A percentile compares a stretch with the other conserved stretches of the same genome.
Conservation (phyloP, 2,329 filamentous ascomycete species). For the Dactylonectria macrodidyma region DNA sequence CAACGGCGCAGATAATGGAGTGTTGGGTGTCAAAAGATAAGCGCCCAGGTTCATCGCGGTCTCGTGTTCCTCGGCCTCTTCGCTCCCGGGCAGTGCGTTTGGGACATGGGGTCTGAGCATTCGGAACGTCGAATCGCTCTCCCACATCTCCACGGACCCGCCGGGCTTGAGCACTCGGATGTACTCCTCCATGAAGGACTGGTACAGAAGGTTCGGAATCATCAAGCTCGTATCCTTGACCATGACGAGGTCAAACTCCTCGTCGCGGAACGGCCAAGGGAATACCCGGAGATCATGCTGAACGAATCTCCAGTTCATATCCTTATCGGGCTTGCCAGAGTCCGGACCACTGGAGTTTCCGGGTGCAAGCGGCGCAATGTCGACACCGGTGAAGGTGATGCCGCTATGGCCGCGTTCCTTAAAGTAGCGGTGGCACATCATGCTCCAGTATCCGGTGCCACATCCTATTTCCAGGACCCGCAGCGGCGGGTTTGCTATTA, state of each 20-base stretch:
- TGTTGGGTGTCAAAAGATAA: slow-evolving; percentile 86
- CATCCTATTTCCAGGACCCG: slow-evolving; percentile 90
- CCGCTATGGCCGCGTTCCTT: slow-evolving; percentile 75
- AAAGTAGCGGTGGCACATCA: slow-evolving; percentile 88
- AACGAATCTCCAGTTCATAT: slow-evolving; percentile 90
- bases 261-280: slow-evolving; percentile 84
- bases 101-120: slow-evolving; percentile 86
- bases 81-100: slow-evolving; percentile 54
- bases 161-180: slow-evolving; percentile 83
- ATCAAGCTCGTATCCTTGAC: slow-evolving; percentile 85
- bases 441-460: slow-evolving; percentile 91
- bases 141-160: slow-evolving; percentile 90
- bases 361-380: slow-evolving; percentile 80
- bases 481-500: slow-evolving; percentile 77
- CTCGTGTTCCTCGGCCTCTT: slow-evolving; percentile 70
- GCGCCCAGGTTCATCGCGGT: slow-evolving; percentile 80
- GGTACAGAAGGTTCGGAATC: slow-evolving; percentile 72
- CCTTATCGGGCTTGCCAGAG: slow-evolving; percentile 71
- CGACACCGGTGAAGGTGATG: slow-evolving; percentile 86
- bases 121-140: slow-evolving; percentile 86
- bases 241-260: slow-evolving; percentile 90
- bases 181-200: slow-evolving; percentile 76
- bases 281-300: slow-evolving; percentile 85
- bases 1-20: slow-evolving; percentile 83
- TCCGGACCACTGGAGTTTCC: slow-evolving; percentile 53